phyloP scores from a whole-genome alignment of 352 stramenopile species.

The Aphanomyces invadans region DNA sequence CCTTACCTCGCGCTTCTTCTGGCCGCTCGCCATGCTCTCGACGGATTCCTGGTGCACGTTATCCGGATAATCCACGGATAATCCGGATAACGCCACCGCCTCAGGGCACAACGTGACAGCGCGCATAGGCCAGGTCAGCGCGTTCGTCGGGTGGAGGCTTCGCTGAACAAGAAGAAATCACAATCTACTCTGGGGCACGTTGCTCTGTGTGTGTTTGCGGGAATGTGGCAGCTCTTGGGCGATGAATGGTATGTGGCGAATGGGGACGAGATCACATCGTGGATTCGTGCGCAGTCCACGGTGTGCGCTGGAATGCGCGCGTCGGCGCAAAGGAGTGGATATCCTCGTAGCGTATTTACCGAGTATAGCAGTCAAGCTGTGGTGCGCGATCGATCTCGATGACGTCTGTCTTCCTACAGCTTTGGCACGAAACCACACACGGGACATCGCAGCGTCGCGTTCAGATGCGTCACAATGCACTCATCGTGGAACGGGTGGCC shows the following conservation, averaged over 20 bases:
- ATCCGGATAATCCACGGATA: not conserved
- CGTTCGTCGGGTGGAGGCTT: not conserved
- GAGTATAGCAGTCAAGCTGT: not conserved
- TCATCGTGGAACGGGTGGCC: slow-evolving; percentile 82
- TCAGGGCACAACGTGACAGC: too few relatives aligned
- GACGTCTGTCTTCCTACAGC: not conserved
- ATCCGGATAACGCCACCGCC: too few relatives aligned
- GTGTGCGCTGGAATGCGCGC: too few relatives aligned
- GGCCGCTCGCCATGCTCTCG: not conserved
- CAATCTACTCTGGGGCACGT: too few relatives aligned
- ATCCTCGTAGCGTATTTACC: not conserved
- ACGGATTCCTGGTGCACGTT: too few relatives aligned
- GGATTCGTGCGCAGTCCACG: too few relatives aligned
- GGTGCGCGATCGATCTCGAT: not conserved
- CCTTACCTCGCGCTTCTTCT: not conserved
- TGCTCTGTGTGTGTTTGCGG: too few relatives aligned
- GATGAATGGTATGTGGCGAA: too few relatives aligned
- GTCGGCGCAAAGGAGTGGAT: too few relatives aligned
- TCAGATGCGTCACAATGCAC: slow-evolving; percentile 78
- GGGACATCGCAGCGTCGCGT: slow-evolving; percentile 57
- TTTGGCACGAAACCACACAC: slow-evolving; percentile 31
- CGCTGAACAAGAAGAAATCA: too few relatives aligned
- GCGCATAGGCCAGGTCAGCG: not conserved
- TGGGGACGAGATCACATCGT: too few relatives aligned
- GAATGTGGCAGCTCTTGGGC: too few relatives aligned